Base-by-base conservation (phyloP, 495 filamentous ascomycete genomes). In the Aspergillus sclerotiicarbonarius region DNA sequence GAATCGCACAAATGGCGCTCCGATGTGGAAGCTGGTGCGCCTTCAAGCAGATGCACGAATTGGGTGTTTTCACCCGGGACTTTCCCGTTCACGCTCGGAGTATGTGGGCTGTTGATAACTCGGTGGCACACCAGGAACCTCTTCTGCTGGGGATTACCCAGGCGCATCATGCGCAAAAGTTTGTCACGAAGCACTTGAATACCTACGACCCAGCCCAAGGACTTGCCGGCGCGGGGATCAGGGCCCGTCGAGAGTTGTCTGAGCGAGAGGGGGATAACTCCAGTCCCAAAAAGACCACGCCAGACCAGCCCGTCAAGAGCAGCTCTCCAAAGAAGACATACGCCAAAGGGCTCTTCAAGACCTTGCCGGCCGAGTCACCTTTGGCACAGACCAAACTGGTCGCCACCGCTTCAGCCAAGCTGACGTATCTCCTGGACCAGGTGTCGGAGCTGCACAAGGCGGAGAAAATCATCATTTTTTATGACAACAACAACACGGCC, bases 381-480 rank as follows among this genome's bases (percentile, higher is more conserved):
- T 77, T 95, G 8, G 72, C 79, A 13, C 71, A 78, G 44, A 86
- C 90, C 0, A 77, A 73, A 48, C 78, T 97, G 44, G 69, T 91
- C 51, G 91, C 90, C 8, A 96, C 91, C 0, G 82, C 89, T 1
- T 98, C 93, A 0, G 85, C 87, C 0, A 98, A 98, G 70, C 76
- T 98, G 3, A 91, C 88, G 3, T 96, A 97, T 62, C 78, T 98
- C 2, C 71, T 96, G 8, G 86, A 91, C 54, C 76, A 80, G 53
- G 83, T 97, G 12, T 63, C 84, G 3, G 73, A 82, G 48, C 76
- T 90, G 50, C 82, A 96, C 44, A 66, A 78, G 6, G 65, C 78
- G 0, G 91, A 96, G 57, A 96, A 98, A 65, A 96, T 93, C 29
- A 81, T 98, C 43, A 82, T 97, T 20, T 98, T 98, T 67, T 96